Evolutionary conservation across 129 eudicot species (phyloP), one percentile per base, ranked within the genome.

Genomic region (Artemisia tridentata): DNA sequence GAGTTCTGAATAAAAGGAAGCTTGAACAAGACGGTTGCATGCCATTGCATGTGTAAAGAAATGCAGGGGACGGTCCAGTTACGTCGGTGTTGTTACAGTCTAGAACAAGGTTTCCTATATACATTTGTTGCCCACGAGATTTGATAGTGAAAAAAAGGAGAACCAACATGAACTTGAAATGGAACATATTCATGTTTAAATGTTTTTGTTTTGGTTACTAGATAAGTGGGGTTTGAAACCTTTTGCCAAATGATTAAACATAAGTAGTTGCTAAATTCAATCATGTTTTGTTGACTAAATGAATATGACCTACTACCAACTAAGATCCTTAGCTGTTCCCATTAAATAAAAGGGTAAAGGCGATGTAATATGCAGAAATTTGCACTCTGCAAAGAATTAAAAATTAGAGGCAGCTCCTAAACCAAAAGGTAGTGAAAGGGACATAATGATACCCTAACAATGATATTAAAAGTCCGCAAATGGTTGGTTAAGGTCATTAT

Each of bases 41-140:
- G 7, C 84, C 80, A 19, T 89, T 84, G 79, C 92, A 89, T 34
- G 88, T 56, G 82, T 89, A 89, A 21, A 89, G 90, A 72, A 82
- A 82, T 16, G 84, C 74, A 5, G 86, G 68, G 0, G 85, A 80
- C 0, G 88, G 86, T 0, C 88, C 85, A 34, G 80, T 49, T 82
- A 75, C 71, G 43, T 81, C 86, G 47, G 75, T 71, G 75, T 29
- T 70, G 56, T 79, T 46, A 58, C 92, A 84, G n/a, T 45, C 56
- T 75, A 78, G 3, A 49, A 78, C 82, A 1, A 54, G 53, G 47
- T 79, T 64, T 20, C 84, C 86, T 4, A 86, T 82, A 72, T 89
- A 89, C 29, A 29, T 19, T 81, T 89, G 96, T 80, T 82, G 96
- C 23, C 75, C 67, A 31, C 41, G 1, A n/a, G 72, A 58, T 64